These are phyloP conservation scores for Kwoniella shivajii DNA, from an alignment of 1,284 basidiomycete species.

Conservation along the genomic window DNA sequence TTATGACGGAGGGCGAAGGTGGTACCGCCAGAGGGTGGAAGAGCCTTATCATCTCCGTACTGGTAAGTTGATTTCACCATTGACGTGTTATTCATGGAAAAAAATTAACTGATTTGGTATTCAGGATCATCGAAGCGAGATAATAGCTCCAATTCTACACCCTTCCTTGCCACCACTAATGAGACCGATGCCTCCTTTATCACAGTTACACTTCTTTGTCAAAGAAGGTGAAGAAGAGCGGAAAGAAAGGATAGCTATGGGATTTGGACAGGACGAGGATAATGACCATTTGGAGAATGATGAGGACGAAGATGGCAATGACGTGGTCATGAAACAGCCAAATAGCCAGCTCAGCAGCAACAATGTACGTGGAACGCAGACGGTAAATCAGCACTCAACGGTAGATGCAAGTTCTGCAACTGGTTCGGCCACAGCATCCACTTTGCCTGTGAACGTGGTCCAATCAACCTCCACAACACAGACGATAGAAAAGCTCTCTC, in stretches of 20 bases:
- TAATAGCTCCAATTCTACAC: constrained; percentile 36
- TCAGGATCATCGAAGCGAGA: constrained; percentile 12
- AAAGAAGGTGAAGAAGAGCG: constrained; percentile 44
- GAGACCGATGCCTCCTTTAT: constrained; percentile 37
- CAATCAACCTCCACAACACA: too few species aligned
- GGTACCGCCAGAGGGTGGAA: constrained; percentile 37
- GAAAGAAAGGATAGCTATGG: constrained; percentile 34
- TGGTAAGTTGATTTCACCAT: constrained; percentile 5
- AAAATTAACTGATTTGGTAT: background rate
- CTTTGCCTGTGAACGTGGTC: too few species aligned
- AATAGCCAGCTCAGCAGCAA: too few species aligned
- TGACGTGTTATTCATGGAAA: too few species aligned
- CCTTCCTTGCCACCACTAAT: constrained; percentile 40
- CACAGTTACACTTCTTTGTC: constrained; percentile 41
- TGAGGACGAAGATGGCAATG: constrained; percentile 14
- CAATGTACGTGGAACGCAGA: too few species aligned
- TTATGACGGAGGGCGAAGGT: constrained; percentile 28
- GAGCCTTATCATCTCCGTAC: constrained; percentile 27
- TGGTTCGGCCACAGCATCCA: too few species aligned
- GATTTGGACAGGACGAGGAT: constrained; percentile 20
- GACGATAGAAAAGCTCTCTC: too few species aligned
- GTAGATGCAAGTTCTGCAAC: too few species aligned
- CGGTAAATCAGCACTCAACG: too few species aligned
- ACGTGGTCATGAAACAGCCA: constrained; percentile 11
- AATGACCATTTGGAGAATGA: too few species aligned